Conservation (phyloP, 78 protist genomes). For the Pigoraptor vietnamica region DNA sequence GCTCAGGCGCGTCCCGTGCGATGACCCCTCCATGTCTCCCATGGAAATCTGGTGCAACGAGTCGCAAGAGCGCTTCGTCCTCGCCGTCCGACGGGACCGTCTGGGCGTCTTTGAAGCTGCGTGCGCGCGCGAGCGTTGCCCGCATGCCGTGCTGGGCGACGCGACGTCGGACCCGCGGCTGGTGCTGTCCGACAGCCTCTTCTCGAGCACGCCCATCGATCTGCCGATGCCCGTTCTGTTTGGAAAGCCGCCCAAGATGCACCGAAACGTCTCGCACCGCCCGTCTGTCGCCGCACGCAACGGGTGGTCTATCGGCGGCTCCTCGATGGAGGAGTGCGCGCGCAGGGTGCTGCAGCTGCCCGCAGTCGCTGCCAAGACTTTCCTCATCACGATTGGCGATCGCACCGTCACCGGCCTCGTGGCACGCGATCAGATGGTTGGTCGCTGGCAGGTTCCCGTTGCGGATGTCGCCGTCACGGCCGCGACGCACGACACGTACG, state of each 20-base stretch:
- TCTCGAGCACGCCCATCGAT: neutral
- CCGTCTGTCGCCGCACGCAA: neutral
- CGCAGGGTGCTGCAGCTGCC: slow-evolving; percentile 63
- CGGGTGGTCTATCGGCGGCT: neutral
- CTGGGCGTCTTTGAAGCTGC: slow-evolving; percentile 27
- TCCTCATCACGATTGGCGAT: slow-evolving; percentile 79
- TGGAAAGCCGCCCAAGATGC: slow-evolving; percentile 53
- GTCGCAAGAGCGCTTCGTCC: slow-evolving; percentile 30
- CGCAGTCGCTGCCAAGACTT: slow-evolving; percentile 85
- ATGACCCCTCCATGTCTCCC: slow-evolving; percentile 32
- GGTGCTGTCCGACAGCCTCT: neutral
- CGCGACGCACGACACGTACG: slow-evolving; percentile 14
- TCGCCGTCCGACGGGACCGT: neutral
- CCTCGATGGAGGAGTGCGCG: neutral
- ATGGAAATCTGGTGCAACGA: slow-evolving; percentile 53
- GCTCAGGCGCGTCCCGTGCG: slow-evolving; percentile 22
- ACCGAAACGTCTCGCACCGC: neutral
- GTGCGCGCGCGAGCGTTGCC: slow-evolving; percentile 49
- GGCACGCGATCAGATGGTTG: slow-evolving; percentile 89
- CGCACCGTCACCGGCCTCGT: slow-evolving; percentile 88
- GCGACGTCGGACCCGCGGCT: slow-evolving; percentile 29
- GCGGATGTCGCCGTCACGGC: slow-evolving; percentile 75
- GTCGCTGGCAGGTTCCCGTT: slow-evolving; percentile 81
- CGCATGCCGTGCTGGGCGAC: slow-evolving; percentile 42
- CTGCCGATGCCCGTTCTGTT: slow-evolving; percentile 35